These are phyloP conservation scores for Kalanchoe fedtschenkoi DNA, from an alignment of 164 flowering plant genomes.

Conservation along the genomic window DNA sequence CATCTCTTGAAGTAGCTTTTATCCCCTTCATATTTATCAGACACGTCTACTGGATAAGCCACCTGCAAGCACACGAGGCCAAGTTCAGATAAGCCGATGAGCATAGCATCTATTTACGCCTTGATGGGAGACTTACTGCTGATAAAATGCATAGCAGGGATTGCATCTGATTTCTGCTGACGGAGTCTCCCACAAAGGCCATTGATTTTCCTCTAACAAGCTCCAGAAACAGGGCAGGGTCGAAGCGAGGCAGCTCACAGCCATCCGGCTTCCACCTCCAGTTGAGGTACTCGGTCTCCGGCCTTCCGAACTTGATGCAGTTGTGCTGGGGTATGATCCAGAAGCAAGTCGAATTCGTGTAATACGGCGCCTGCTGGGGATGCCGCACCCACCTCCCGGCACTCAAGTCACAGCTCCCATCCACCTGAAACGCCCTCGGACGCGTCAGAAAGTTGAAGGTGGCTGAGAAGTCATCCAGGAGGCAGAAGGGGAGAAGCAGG, in stretches of 20 bases:
- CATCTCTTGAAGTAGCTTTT: conserved; percentile 15
- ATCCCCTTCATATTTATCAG: conserved; percentile 9
- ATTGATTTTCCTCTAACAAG: conserved; percentile 23
- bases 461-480: not conserved
- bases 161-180: conserved; percentile 36
- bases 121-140: conserved; percentile 23
- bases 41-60: conserved; percentile 15
- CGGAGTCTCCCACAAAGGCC: conserved; percentile 36
- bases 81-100: no score
- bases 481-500: conserved; percentile 10
- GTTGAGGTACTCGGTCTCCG: conserved; percentile 21
- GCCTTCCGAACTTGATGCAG: conserved; percentile 30
- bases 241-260: conserved; percentile 27
- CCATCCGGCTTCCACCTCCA: conserved; percentile 38
- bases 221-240: conserved; percentile 22
- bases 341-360: conserved; percentile 21
- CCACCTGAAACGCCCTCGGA: not conserved
- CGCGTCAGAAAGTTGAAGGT: not conserved
- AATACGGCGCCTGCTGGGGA: conserved; percentile 14
- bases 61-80: conserved; percentile 15
- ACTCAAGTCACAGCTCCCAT: conserved; percentile 18
- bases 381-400: conserved; percentile 24
- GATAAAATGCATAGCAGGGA: conserved; percentile 31
- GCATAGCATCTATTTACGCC: no score
- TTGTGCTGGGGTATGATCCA: conserved; percentile 25